Evolutionary conservation across 164 flowering plant genomes (phyloP).

Genomic region (Nymphaea colorata): DNA sequence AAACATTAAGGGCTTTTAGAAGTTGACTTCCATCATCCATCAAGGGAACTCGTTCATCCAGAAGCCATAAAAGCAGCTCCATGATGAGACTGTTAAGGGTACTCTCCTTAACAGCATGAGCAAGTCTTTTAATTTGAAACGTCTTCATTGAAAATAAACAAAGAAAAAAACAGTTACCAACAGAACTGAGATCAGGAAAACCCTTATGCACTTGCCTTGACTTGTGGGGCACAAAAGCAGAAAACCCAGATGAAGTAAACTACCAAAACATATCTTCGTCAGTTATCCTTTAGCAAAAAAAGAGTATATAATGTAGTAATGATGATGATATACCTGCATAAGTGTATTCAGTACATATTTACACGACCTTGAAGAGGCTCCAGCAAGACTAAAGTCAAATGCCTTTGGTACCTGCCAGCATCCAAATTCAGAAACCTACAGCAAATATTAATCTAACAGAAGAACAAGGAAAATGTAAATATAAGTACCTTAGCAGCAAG

Average conservation of each 20-base stretch:
- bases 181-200: too few relatives aligned
- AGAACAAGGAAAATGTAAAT: neutral
- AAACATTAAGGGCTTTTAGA: slow-evolving; percentile 87
- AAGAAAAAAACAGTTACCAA: neutral
- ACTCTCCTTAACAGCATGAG: slow-evolving; percentile 87
- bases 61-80: slow-evolving; percentile 94
- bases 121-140: slow-evolving; percentile 82
- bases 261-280: too few relatives aligned
- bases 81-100: slow-evolving; percentile 85
- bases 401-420: slow-evolving; percentile 70
- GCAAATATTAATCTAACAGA: neutral
- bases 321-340: slow-evolving; percentile 56
- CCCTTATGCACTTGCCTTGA: neutral
- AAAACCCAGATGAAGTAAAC: neutral
- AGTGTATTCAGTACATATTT: slow-evolving; percentile 96
- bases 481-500: slow-evolving; percentile 67
- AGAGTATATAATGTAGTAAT: too few relatives aligned
- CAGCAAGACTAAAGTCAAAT: slow-evolving; percentile 81
- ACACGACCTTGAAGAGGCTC: slow-evolving; percentile 97
- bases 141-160: slow-evolving; percentile 43
- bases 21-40: slow-evolving; percentile 99
- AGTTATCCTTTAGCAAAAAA: too few relatives aligned
- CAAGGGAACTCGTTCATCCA: slow-evolving; percentile 91
- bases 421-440: neutral
- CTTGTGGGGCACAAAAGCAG: neutral